A percentile compares a stretch with the other conserved stretches of the same genome.
Conservation (phyloP, 2,329 filamentous ascomycete species). For the Aspergillus glaucus region DNA sequence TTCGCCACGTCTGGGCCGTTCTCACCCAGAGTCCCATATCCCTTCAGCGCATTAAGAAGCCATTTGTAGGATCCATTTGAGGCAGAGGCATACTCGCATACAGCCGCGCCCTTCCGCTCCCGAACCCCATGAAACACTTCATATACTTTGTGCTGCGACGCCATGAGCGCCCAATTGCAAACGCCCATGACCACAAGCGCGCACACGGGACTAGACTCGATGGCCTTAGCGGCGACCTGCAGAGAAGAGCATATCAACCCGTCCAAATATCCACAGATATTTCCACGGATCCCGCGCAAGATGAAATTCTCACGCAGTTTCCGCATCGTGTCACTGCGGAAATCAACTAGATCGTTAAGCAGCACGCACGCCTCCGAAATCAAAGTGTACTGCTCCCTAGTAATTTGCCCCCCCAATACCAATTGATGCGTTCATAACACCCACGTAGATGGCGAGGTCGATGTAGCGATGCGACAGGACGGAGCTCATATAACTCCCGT, state of each 20-base stretch:
- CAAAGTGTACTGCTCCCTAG: constrained; percentile 5
- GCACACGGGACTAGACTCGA: constrained; percentile 4
- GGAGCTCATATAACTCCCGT: constrained; percentile 14
- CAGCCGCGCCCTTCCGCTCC: not conserved
- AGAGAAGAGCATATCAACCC: constrained; percentile 5
- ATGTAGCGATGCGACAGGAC: constrained; percentile 11
- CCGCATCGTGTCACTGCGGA: constrained; percentile 15
- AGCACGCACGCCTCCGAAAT: constrained; percentile 8
- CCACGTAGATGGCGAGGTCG: constrained; percentile 11
- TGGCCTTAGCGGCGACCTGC: not conserved
- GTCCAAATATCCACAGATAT: constrained; percentile 12
- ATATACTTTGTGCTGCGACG: constrained; percentile 17
- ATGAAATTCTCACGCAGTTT: constrained; percentile 16
- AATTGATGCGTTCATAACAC: constrained; percentile 12
- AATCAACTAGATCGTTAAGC: constrained; percentile 14
- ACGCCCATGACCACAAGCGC: constrained; percentile 12
- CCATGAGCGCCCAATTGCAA: constrained; percentile 18
- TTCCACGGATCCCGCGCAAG: constrained; percentile 10
- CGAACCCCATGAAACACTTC: constrained; percentile 5
- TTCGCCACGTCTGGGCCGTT: constrained; percentile 6
- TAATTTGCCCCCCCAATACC: constrained; percentile 7
- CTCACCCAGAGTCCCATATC: constrained; percentile 10
- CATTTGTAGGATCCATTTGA: constrained; percentile 5
- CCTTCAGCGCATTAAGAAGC: constrained; percentile 8
- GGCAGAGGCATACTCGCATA: not conserved